These are phyloP conservation scores for Mesembryanthemum crystallinum DNA, from an alignment of 148 eudicot genomes.

Conservation along the genomic window DNA sequence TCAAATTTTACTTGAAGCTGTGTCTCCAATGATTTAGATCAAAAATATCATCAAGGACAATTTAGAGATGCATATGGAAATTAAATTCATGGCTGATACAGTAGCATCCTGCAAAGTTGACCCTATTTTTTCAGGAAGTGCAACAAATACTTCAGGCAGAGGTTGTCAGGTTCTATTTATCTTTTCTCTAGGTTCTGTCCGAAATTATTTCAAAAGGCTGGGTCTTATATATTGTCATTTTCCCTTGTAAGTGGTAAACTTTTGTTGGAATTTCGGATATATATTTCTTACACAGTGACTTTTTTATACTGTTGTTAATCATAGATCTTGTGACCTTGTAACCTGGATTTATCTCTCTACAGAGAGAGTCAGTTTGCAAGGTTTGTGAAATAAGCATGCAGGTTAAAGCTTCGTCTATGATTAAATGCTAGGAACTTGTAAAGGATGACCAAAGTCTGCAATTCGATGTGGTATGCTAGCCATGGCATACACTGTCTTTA, in stretches of 20 bases:
- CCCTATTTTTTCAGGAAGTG: constrained; percentile 33
- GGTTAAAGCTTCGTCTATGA: constrained; percentile 45
- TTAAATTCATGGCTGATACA: constrained; percentile 28
- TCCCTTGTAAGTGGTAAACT: constrained; percentile 47
- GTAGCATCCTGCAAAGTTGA: constrained; percentile 6
- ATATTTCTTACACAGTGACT: background rate
- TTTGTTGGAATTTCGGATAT: background rate
- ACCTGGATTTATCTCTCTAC: constrained; percentile 10
- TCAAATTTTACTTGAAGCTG: constrained; percentile 30
- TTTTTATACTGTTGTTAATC: background rate
- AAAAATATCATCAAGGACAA: constrained; percentile 50
- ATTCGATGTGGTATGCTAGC: constrained; percentile 32
- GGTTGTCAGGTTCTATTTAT: constrained; percentile 56
- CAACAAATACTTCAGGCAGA: constrained; percentile 28
- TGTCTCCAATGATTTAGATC: constrained; percentile 35
- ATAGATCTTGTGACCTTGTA: background rate
- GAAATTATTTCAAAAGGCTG: constrained; percentile 50
- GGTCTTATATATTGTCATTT: constrained; percentile 48
- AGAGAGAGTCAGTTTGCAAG: constrained; percentile 29
- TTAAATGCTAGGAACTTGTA: constrained; percentile 39
- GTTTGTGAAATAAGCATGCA: constrained; percentile 35
- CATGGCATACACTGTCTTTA: background rate
- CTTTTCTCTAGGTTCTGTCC: constrained; percentile 35
- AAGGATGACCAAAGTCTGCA: constrained; percentile 19
- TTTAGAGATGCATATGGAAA: constrained; percentile 48